Evolutionary conservation across 2,329 filamentous ascomycete genomes (phyloP), one percentile per base, ranked within the genome.

Genomic region (Hypoxylon sp.): DNA sequence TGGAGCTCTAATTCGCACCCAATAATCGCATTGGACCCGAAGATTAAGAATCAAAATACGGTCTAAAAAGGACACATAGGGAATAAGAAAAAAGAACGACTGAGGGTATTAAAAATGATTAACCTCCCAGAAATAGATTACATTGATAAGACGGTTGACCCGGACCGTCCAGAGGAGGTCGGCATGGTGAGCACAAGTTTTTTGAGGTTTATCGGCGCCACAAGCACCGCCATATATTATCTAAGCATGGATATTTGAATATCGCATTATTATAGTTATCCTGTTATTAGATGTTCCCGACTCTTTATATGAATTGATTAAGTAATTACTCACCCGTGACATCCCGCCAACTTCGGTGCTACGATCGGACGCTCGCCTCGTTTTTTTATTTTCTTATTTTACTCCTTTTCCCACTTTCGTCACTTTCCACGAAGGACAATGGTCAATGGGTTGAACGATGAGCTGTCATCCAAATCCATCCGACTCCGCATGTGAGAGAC

Each of bases 371-470:
- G 60, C 57, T 65, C 67, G 67, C 64, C 64, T 65, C 67, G 60
- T 67, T 65, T 50, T 51, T 41, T n/a, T n/a, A n/a, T n/a, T 30
- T 41, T 14, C 21, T 52, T 38, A 21, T 49, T 51, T 23, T 43
- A 46, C 38, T 55, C n/a, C 45, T 38, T 30, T 34, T 65, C 17
- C 58, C 66, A 59, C 65, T 64, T 59, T 61, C 63, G 41, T 36
- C 60, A 51, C 21, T 56, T 67, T 34, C 52, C 11, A 62, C 60
- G 5, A 63, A 49, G 28, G 21, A 58, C 32, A 70, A 61, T 70
- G 61, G 61, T 68, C 61, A 68, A 68, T 70, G 61, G 68, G 51
- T 60, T 61, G 28, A 41, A 63, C 65, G 61, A 63, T 70, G 68
- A 65, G 68, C 61, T 70, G 68, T 61, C 68, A 68, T 38, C 32